Conservation (phyloP, 2,329 filamentous ascomycete genomes). For the Neocatenulostroma microsporum region DNA sequence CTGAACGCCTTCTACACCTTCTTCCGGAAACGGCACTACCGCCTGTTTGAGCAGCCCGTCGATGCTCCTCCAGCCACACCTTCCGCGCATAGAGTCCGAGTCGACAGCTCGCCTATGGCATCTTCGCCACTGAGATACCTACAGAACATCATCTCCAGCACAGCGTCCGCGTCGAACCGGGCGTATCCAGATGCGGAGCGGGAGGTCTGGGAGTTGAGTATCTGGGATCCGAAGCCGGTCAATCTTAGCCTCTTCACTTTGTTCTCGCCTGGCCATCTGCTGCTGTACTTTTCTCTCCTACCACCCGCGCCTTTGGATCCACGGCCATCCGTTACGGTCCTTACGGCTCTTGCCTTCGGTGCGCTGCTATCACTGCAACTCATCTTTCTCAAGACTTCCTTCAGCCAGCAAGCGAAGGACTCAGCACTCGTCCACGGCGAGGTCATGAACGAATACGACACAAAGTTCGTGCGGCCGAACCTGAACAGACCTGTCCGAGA, state of each 20-base stretch:
- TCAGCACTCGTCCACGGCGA: constrained; percentile 77
- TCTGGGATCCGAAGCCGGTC: constrained; percentile 89
- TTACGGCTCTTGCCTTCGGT: constrained; percentile 72
- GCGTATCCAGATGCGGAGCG: constrained; percentile 72
- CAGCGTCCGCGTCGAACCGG: constrained; percentile 70
- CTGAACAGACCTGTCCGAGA: constrained; percentile 73
- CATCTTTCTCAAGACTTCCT: constrained; percentile 62
- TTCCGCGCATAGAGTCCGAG: constrained; percentile 78
- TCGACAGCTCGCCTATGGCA: constrained; percentile 71
- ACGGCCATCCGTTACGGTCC: constrained; percentile 75
- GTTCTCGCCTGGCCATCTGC: constrained; percentile 88
- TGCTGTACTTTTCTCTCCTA: constrained; percentile 82
- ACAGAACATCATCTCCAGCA: constrained; percentile 54
- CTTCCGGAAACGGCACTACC: constrained; percentile 73
- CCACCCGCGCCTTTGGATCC: constrained; percentile 69
- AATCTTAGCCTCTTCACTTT: constrained; percentile 75
- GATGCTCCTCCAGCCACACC: constrained; percentile 69
- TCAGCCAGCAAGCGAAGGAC: constrained; percentile 80
- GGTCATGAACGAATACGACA: constrained; percentile 91
- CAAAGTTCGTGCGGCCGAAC: constrained; percentile 85
- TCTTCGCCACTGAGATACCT: constrained; percentile 74
- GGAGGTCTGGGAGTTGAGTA: constrained; percentile 88
- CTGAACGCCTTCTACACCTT: constrained; percentile 77
- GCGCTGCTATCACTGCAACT: constrained; percentile 69
- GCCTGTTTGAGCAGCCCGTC: constrained; percentile 80